Conservation (phyloP, 2,329 filamentous ascomycete species). For the Lachnellula willkommii region DNA sequence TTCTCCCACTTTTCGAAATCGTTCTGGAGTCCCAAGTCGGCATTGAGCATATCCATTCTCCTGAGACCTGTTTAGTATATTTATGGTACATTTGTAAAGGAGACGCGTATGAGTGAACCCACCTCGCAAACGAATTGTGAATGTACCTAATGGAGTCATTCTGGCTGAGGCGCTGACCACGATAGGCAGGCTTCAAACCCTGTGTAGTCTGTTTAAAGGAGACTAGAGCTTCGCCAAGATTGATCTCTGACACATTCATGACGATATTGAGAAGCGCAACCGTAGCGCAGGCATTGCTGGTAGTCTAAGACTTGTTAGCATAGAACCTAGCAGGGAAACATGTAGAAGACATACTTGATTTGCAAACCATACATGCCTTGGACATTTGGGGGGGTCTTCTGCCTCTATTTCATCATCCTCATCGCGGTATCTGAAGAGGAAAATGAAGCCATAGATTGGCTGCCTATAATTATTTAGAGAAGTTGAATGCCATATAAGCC, state of each 20-base stretch:
- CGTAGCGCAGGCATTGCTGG: conserved; percentile 83
- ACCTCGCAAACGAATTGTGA: conserved; percentile 83
- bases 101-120: conserved; percentile 23
- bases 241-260: conserved; percentile 68
- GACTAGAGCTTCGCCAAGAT: conserved; percentile 64
- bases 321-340: background rate
- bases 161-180: conserved; percentile 69
- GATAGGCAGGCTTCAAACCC: conserved; percentile 62
- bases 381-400: conserved; percentile 49
- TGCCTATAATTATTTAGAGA: conserved; percentile 45
- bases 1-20: conserved; percentile 34
- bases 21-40: conserved; percentile 60
- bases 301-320: conserved; percentile 48
- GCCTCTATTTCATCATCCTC: conserved; percentile 41
- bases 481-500: background rate
- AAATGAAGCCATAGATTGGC: conserved; percentile 80
- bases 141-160: conserved; percentile 72
- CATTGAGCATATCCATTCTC: conserved; percentile 69
- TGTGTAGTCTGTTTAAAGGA: conserved; percentile 70
- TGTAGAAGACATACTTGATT: conserved; percentile 62
- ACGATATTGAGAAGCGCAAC: conserved; percentile 88
- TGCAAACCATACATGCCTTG: conserved; percentile 79
- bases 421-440: conserved; percentile 69
- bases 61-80: conserved; percentile 34
- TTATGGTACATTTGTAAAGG: background rate